Base-by-base conservation (phyloP, 805 yeast genomes). In the Clavispora vitiphila region DNA sequence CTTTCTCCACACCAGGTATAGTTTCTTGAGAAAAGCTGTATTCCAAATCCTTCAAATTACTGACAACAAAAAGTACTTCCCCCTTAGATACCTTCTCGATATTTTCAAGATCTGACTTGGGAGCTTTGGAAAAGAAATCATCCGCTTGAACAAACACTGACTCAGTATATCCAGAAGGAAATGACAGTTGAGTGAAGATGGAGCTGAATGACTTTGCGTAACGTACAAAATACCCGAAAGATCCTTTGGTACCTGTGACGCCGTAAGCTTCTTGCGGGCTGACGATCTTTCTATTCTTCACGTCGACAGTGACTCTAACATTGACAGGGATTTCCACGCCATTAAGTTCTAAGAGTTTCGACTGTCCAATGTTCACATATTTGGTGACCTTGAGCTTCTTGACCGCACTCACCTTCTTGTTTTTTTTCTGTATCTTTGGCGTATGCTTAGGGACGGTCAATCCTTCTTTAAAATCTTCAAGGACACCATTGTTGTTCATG, bases 301-400 rank as follows among this genome's bases (percentile, higher is more conserved):
- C 48, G 54, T 90, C 87, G 2, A 90, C 86, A 0, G 95, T 86
- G 8, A 90, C 96, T 49, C 95, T 69, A 12, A 83, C 87, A 51
- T 85, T 80, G 0, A 78, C 74, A 3, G 96, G 96, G 3, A 86
- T 81, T 43, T 80, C 80, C 30, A 56, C 54, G 15, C 61, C 62
- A 7, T 69, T 65, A 38, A 89, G 69, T 56, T 82, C 82, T 24
- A 89, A 51, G 14, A 81, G 71, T 40, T 75, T 64, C 2, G 68
- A 65, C 42, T 71, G 74, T 1, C 97, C 97, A 35, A 89, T 71
- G 54, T 89, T 87, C 38, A 89, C 85, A 53, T 71, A 86, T 51
- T 80, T 81, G 5, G 96, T 89, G 30, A 70, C 71, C 25, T 72
- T 64, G 32, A 78, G 65, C 46, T 77, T 74, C 42, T 57, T 54